Evolutionary conservation across 345 rosid species (phyloP).

Genomic region (Murraya koenigii): DNA sequence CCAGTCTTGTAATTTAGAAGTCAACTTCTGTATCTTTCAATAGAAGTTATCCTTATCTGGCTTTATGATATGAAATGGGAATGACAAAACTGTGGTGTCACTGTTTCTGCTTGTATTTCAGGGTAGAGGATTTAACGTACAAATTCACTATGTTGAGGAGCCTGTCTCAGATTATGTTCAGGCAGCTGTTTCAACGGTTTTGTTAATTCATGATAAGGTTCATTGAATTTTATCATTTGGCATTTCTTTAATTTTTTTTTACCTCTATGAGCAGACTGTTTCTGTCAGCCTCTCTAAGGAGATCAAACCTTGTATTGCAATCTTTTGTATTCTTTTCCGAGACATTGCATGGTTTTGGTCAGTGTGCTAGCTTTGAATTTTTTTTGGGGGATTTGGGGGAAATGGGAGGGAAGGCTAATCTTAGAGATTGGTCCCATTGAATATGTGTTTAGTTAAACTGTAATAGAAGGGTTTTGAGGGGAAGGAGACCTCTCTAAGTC

Average conservation of each 20-base stretch:
- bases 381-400: background rate
- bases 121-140: slow-evolving; percentile 95
- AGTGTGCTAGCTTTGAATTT: background rate
- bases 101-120: slow-evolving; percentile 28
- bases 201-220: slow-evolving; percentile 81
- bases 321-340: slow-evolving; percentile 7
- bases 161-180: slow-evolving; percentile 83
- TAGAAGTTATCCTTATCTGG: background rate
- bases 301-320: background rate
- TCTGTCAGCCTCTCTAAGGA: background rate
- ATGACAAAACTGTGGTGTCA: slow-evolving; percentile 3
- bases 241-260: background rate
- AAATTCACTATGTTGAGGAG: slow-evolving; percentile 77
- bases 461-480: background rate
- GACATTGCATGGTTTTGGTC: background rate
- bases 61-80: background rate
- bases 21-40: background rate
- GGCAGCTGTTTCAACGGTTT: slow-evolving; percentile 74
- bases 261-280: background rate
- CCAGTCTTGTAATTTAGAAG: background rate
- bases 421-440: background rate
- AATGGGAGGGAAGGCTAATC: background rate
- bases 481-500: background rate
- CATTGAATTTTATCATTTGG: slow-evolving; percentile 6
- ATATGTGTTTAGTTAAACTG: background rate